Percentiles rank a stretch among this genome's conserved stretches.
Evolutionary conservation across 2,329 filamentous ascomycete genomes (phyloP).

Genomic region (Claviceps capensis): DNA sequence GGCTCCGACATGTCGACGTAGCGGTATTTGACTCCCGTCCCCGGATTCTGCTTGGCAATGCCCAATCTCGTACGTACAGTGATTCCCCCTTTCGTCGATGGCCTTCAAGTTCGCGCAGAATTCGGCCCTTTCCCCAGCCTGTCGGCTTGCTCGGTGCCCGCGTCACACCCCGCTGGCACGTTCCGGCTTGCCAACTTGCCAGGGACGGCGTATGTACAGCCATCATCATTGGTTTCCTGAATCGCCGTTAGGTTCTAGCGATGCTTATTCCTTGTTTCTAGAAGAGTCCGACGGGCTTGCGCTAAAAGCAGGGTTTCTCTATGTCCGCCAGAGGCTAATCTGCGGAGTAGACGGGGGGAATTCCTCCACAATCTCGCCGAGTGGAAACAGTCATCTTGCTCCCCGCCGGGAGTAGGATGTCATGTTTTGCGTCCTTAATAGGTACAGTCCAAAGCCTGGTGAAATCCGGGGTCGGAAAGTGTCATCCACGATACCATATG

Average conservation of each 20-base stretch:
- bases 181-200: not conserved
- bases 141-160: not conserved
- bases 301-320: not conserved
- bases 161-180: conserved; percentile 6
- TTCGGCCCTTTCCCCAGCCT: not conserved
- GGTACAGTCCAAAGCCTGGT: no score
- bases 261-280: not conserved
- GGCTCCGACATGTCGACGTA: no score
- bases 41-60: no score
- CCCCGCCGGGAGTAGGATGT: no score
- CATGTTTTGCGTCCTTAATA: no score
- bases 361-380: not conserved
- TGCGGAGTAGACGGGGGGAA: not conserved
- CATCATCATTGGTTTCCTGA: not conserved
- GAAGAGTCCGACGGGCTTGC: not conserved
- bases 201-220: not conserved
- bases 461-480: no score
- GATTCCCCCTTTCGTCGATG: no score
- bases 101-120: not conserved
- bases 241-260: not conserved
- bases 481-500: no score
- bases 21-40: no score
- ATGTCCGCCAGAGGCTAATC: not conserved
- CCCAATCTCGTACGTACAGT: no score
- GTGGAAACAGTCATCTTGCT: not conserved